Evolutionary conservation across 352 stramenopile genomes (phyloP), one percentile per base, ranked within the genome.

Genomic region (Globisporangium cystogenes): DNA sequence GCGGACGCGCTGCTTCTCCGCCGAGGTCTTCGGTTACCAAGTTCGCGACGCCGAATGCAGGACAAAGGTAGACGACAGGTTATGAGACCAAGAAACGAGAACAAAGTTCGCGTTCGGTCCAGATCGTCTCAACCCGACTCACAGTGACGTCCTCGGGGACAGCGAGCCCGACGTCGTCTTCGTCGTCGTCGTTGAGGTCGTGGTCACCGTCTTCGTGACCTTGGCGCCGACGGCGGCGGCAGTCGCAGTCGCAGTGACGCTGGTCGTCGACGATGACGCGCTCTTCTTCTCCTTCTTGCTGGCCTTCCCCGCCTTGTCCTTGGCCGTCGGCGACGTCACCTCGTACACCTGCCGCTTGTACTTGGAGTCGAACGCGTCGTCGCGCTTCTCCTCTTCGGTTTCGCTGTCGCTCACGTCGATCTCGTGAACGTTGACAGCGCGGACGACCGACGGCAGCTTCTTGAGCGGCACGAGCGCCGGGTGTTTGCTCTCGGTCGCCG

Each of bases 391-490:
- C 52, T 74, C 69, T 44, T 80, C 71, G 3, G 55, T 39, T n/a
- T 74, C 60, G 18, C 46, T 77, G 16, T 70, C 68, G 60, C 68
- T 65, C n/a, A 59, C 57, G 33, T 67, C 60, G 24, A 62, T 65
- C 16, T 65, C 54, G 21, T 72, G 48, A 16, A 70, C 52, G 33
- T 66, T 64, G 33, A 66, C 58, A 16, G 63, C 54, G 7, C 52
- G 48, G n/a, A 80, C 55, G 16, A 76, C 70, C 6, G 72, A 70
- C 31, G 76, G 70, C 16, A 70, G 60, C 39, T 70, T 76, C 35
- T 76, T 68, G 29, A 87, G 53, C 6, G 74, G 64, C 7, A 60
- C 65, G 20, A 83, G 58, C 18, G 66, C 55, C 14, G 59, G 51
- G 27, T 65, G 55, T 1, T 69, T 35, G 18, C 64, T 65, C 50